Evolutionary conservation across 495 filamentous ascomycete genomes (phyloP), one percentile per base, ranked within the genome.

Genomic region (Aspergillus cristatus): DNA sequence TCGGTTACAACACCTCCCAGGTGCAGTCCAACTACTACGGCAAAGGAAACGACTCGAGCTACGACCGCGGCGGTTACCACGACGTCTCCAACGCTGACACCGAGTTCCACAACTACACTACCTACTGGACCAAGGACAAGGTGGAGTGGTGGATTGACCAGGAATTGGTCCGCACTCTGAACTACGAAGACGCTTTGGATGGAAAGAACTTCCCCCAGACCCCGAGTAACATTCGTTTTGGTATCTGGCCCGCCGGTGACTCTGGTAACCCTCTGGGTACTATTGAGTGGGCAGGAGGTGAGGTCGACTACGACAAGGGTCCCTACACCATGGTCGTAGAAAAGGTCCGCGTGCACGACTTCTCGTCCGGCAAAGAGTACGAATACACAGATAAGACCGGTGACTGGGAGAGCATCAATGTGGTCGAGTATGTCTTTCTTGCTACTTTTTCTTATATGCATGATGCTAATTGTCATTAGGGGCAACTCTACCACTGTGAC

Each of bases 11-110:
- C 40, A 61, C 67, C 37, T 70, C 49, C 35, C 57, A 79, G 36
- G 82, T 93, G 11, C 84, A 95, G 62, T 82, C 77, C 54, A 95
- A 98, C 65, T 98, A 88, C 67, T 98, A 90, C 54, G 82, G 85
- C 55, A 93, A 95, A 65, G 91, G 90, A 11, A 78, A 84, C 37
- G 46, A 53, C 16, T 84, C 81, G 1, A 70, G 72, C 7, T 89
- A 81, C 48, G 75, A 83, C 55, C 84, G 86, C 31, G 89, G 79
- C 13, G 71, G 66, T 1, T 75, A 76, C 48, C 75, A 82, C 49
- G 51, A 74, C 12, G 68, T 82, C 28, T 45, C 61, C 35, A 78
- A 78, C 52, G 63, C 66, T 14, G 78, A 86, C 45, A 70, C 59
- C 18, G 60, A 71, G 2, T 95, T 79, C 57, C 77, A 91, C 65